A percentile compares a stretch with the other conserved stretches of the same genome.
phyloP scores from a whole-genome alignment of 148 eudicot genomes.

The Diospyros lotus region DNA sequence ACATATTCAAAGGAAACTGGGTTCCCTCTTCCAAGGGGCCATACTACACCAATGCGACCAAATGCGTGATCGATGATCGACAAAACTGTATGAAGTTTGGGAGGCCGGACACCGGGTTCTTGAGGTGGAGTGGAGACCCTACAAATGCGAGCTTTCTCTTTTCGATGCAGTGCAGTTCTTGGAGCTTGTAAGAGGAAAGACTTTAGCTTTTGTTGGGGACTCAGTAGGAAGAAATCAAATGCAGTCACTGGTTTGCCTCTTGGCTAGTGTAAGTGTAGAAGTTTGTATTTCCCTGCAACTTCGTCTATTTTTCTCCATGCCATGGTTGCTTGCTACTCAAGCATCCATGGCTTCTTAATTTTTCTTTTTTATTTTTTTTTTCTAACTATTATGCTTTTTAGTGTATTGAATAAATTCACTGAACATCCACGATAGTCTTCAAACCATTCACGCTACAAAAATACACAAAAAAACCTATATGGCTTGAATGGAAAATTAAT shows the following conservation, averaged over 20 bases:
- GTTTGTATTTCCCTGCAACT: no score
- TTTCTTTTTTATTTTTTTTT: no score
- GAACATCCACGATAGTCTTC: no score
- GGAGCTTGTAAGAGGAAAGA: conserved; percentile 25
- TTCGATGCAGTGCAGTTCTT: conserved; percentile 30
- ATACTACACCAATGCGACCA: conserved; percentile 26
- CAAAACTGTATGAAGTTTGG: conserved; percentile 45
- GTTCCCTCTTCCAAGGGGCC: conserved; percentile 21
- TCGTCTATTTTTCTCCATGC: not conserved
- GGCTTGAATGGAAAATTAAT: no score
- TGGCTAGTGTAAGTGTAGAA: conserved; percentile 26
- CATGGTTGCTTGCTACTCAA: not conserved
- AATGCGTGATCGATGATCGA: conserved; percentile 18
- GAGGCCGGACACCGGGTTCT: conserved; percentile 30
- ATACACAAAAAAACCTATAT: no score
- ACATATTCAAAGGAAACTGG: conserved; percentile 40
- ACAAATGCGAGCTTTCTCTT: conserved; percentile 27
- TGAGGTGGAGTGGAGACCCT: conserved; percentile 49
- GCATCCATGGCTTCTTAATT: not conserved
- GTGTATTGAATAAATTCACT: no score
- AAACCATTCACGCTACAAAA: no score
- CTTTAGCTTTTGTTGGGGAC: conserved; percentile 43
- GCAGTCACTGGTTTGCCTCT: conserved; percentile 39
- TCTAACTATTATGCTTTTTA: no score
- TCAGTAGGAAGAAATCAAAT: conserved; percentile 46